A percentile compares a stretch with the other conserved stretches of the same genome.
Conservation (phyloP, 176 grass and related monocot genomes). For the Ensete glaucum region DNA sequence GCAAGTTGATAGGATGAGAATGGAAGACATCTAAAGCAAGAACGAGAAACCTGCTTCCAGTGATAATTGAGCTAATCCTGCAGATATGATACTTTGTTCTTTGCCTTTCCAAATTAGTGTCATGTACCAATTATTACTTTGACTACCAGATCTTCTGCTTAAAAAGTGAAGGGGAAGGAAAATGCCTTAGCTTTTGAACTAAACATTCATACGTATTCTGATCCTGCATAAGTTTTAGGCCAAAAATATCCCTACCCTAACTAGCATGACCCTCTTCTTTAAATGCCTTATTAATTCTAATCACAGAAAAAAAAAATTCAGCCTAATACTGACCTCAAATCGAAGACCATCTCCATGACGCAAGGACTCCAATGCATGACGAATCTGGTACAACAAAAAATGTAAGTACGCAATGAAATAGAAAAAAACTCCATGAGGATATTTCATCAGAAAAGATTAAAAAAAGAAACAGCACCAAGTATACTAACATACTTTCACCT, state of each 20-base stretch:
- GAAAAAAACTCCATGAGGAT: not conserved
- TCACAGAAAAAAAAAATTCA: not conserved
- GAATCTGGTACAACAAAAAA: slow-evolving; percentile 6
- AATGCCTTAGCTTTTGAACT: too few species aligned
- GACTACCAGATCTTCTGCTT: too few species aligned
- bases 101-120: too few species aligned
- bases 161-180: too few species aligned
- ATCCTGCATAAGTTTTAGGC: not conserved
- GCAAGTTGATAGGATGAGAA: too few species aligned
- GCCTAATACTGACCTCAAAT: not conserved
- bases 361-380: slow-evolving; percentile 9
- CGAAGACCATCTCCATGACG: not conserved
- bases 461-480: too few species aligned
- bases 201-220: not conserved
- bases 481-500: not conserved
- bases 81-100: too few species aligned
- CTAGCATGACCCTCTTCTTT: not conserved
- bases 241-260: not conserved
- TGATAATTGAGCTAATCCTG: too few species aligned
- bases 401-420: not conserved
- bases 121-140: too few species aligned
- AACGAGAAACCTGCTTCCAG: too few species aligned
- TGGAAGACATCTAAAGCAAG: too few species aligned
- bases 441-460: not conserved
- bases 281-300: not conserved